These are phyloP conservation scores for Starmerella bombicola DNA, from an alignment of 805 yeast genomes.

Conservation along the genomic window DNA sequence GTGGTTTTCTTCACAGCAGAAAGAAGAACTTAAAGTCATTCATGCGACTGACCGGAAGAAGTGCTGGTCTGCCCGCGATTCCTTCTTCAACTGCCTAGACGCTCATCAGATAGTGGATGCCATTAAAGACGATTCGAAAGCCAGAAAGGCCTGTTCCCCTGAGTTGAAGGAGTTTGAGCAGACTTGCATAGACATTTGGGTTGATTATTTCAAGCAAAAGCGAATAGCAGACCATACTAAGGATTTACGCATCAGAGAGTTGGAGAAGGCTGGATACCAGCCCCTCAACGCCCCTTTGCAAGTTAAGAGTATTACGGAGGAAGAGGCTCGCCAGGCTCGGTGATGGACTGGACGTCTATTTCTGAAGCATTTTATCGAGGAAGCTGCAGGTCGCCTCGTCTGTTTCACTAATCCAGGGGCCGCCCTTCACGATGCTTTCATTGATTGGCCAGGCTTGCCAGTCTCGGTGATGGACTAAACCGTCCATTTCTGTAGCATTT, in stretches of 20 bases:
- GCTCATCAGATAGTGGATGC: slow-evolving; percentile 57
- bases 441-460: slow-evolving; percentile 41
- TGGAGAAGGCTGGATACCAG: slow-evolving; percentile 49
- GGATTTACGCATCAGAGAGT: slow-evolving; percentile 52
- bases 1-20: slow-evolving; percentile 38
- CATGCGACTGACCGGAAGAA: slow-evolving; percentile 41
- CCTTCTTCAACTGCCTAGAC: slow-evolving; percentile 63
- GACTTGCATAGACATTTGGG: slow-evolving; percentile 84
- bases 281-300: slow-evolving; percentile 20
- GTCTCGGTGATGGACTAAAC: too few species aligned
- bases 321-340: slow-evolving; percentile 7
- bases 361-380: slow-evolving; percentile 71
- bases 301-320: slow-evolving; percentile 13
- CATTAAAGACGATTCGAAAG: slow-evolving; percentile 33
- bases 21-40: slow-evolving; percentile 33
- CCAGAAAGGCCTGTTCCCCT: slow-evolving; percentile 44
- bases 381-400: slow-evolving; percentile 74
- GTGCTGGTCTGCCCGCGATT: slow-evolving; percentile 88
- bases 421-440: slow-evolving; percentile 91
- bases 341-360: slow-evolving; percentile 48
- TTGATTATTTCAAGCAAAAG: slow-evolving; percentile 78
- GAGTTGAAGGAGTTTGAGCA: slow-evolving; percentile 49
- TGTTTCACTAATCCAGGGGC: slow-evolving; percentile 59
- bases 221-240: slow-evolving; percentile 64
- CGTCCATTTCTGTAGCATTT: slow-evolving; percentile 64